A percentile compares a stretch with the other conserved stretches of the same genome.
Conservation (phyloP, 805 yeast species). For the Metahyphopichia silvanorum region DNA sequence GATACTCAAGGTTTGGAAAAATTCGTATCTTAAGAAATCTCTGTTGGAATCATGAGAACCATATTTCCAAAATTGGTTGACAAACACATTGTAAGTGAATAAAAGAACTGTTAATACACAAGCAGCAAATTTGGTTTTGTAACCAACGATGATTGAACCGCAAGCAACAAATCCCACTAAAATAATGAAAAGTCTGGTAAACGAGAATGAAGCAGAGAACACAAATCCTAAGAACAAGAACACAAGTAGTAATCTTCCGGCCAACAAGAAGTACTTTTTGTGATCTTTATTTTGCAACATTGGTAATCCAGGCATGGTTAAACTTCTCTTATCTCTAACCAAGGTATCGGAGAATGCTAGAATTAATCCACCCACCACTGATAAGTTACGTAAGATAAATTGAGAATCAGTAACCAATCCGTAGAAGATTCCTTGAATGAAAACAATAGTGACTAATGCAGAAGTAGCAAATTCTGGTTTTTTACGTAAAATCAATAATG, state of each 20-base stretch:
- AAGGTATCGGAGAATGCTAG: constrained; percentile 84
- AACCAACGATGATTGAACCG: constrained; percentile 82
- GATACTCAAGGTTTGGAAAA: constrained; percentile 90
- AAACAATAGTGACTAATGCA: constrained; percentile 64
- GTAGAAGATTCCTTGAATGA: constrained; percentile 82
- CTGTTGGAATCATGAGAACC: constrained; percentile 69
- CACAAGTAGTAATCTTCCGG: constrained; percentile 84
- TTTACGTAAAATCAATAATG: constrained; percentile 66
- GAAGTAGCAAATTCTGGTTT: constrained; percentile 68
- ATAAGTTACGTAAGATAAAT: constrained; percentile 81
- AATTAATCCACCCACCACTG: constrained; percentile 88
- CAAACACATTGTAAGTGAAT: constrained; percentile 68
- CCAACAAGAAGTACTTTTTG: constrained; percentile 77
- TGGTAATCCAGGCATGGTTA: constrained; percentile 72
- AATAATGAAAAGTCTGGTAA: constrained; percentile 60
- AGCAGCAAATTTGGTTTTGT: constrained; percentile 88
- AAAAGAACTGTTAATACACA: constrained; percentile 64
- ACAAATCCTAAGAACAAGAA: constrained; percentile 84
- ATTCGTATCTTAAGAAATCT: constrained; percentile 88
- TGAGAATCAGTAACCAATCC: constrained; percentile 80
- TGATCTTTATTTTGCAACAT: constrained; percentile 67
- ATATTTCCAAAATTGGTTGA: constrained; percentile 88
- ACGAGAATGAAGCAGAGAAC: constrained; percentile 69
- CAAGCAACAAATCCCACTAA: constrained; percentile 69
- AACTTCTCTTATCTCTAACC: constrained; percentile 68